Evolutionary conservation across 805 yeast genomes (phyloP).

Genomic region (Candida michaelii): DNA sequence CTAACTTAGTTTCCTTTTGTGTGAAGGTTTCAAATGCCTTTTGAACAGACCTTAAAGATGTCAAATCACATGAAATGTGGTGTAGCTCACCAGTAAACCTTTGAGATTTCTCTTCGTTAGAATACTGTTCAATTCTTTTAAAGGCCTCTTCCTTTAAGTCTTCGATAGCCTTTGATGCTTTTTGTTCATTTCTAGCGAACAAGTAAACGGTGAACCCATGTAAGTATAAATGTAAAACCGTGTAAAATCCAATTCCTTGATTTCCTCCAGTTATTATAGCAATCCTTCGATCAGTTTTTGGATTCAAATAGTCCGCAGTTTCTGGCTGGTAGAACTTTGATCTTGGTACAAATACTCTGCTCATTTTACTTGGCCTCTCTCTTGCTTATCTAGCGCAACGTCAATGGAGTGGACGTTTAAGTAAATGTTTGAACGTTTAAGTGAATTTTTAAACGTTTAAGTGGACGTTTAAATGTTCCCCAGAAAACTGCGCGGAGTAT

Average conservation of each 20-base stretch:
- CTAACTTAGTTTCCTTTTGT: constrained; percentile 26
- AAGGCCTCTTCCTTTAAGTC: constrained; percentile 34
- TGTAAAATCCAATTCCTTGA: constrained; percentile 42
- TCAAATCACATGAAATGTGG: constrained; percentile 55
- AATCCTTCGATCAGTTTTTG: constrained; percentile 24
- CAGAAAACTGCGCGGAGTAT: no score
- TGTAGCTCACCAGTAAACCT: constrained; percentile 50
- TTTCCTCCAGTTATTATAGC: constrained; percentile 42
- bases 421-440: no score
- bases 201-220: constrained; percentile 41
- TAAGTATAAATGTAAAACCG: constrained; percentile 37
- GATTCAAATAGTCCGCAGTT: constrained; percentile 23
- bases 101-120: constrained; percentile 9
- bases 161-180: constrained; percentile 30
- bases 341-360: background rate
- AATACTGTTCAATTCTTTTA: constrained; percentile 17
- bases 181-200: constrained; percentile 34
- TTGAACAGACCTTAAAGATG: constrained; percentile 31
- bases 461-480: no score
- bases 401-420: no score
- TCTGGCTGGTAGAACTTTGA: constrained; percentile 10
- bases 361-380: no score
- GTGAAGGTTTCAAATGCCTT: constrained; percentile 26
- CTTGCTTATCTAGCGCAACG: no score
- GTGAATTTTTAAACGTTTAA: no score